Base-by-base conservation (phyloP, 2,329 filamentous ascomycete species). In the Purpureocillium lavendulum region DNA sequence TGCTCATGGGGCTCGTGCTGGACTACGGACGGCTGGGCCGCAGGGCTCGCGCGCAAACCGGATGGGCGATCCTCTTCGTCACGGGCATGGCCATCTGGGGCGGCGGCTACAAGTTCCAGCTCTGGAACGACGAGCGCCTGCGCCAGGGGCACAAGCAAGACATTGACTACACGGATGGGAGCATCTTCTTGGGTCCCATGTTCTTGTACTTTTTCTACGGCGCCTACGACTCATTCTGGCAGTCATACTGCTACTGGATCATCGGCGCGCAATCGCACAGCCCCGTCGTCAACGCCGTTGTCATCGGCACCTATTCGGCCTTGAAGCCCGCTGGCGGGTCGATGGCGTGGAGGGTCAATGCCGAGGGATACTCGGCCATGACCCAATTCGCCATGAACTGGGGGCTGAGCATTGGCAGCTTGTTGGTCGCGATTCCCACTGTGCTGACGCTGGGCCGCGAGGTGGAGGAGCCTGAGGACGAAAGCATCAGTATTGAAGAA, bases 121-220 rank as follows among this genome's bases (percentile, higher is more conserved):
- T 61, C 43, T 71, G 69, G 48, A 75, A 77, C 49, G 54, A 72
- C 46, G 36, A 49, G 40, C 55, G 64, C 45, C 45, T 61, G 14
- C 61, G 57, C 13, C 35, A 45, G 8, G 63, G 63, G 2, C 46
- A 58, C 15, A 64, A 64, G 44, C 61, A 70, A 39, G 59, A 66
- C 35, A 56, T 71, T 40, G 68, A 72, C 48, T 72, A 66, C 43
- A 66, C 56, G 4, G 51, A 62, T 24, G 69, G 66, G 28, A 45
- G 56, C 26, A 63, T 68, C 30, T 80, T 73, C 39, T 66, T 69
- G 5, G 80, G 77, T 0, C 78, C 79, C 7, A 80, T 84, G 50
- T 75, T 82, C 50, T 62, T 84, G 11, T 83, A 83, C 62, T 78
- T 84, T 54, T 82, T 81, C 60, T 84, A 82, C 52, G 80, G 80